Evolutionary conservation across 768 basidiomycete species (phyloP).

Genomic region (Rhizopogon salebrosus): DNA sequence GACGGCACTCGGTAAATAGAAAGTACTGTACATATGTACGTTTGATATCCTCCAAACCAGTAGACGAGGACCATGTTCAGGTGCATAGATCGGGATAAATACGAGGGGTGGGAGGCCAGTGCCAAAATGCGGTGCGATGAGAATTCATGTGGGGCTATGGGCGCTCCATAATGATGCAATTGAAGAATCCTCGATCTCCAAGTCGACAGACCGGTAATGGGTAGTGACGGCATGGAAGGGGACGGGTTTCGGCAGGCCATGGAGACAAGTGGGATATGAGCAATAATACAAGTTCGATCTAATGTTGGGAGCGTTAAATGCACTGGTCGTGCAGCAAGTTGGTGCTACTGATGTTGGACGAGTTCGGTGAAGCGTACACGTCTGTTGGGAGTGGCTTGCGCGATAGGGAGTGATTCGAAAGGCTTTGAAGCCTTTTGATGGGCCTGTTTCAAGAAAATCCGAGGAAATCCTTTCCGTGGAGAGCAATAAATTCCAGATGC

Average conservation of each 20-base stretch:
- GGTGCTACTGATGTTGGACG: slow-evolving; percentile 14
- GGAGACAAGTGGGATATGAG: slow-evolving; percentile 24
- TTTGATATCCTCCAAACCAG: neutral
- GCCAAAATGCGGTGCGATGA: neutral
- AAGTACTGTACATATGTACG: slow-evolving; percentile 1
- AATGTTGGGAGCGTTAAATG: slow-evolving; percentile 7
- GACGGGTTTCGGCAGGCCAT: slow-evolving; percentile 15
- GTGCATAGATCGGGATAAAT: neutral
- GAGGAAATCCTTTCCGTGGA: slow-evolving; percentile 18
- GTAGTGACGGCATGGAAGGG: slow-evolving; percentile 14
- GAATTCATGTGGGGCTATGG: neutral
- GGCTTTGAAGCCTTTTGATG: slow-evolving; percentile 7
- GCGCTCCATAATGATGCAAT: neutral
- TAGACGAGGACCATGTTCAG: neutral
- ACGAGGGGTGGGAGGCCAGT: neutral
- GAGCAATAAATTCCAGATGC: slow-evolving; percentile 22
- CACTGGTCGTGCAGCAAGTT: slow-evolving; percentile 11
- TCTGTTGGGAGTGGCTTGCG: slow-evolving; percentile 7
- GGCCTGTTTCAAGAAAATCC: slow-evolving; percentile 13
- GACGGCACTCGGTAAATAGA: neutral
- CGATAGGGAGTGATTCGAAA: slow-evolving; percentile 11
- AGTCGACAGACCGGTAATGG: slow-evolving; percentile 14
- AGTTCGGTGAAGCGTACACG: slow-evolving; percentile 19
- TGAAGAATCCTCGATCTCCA: slow-evolving; percentile 5
- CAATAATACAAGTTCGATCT: slow-evolving; percentile 26